A percentile compares a stretch with the other conserved stretches of the same genome.
Evolutionary conservation across 148 eudicot genomes (phyloP).

Genomic region (Oxyria digyna): DNA sequence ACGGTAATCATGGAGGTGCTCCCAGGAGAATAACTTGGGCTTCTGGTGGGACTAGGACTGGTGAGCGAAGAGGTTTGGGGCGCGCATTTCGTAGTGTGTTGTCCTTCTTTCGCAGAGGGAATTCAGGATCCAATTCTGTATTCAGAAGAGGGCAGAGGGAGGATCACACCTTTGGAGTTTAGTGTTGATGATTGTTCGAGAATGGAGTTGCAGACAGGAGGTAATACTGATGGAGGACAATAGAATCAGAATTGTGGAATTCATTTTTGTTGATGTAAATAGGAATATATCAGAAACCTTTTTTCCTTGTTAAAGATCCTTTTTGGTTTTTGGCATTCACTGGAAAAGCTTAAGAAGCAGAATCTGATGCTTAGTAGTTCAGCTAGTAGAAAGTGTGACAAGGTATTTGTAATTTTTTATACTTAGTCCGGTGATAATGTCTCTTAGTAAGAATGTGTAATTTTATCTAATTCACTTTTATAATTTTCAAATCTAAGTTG

Average conservation of each 20-base stretch:
- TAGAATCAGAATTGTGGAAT: neutral
- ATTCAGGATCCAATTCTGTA: conserved; percentile 9
- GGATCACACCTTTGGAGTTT: conserved; percentile 16
- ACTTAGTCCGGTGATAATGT: neutral
- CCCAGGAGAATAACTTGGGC: conserved; percentile 31
- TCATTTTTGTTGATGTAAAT: conserved; percentile 9
- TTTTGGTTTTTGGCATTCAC: neutral
- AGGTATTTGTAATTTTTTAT: neutral
- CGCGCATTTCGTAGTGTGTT: conserved; percentile 21
- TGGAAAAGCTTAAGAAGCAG: neutral
- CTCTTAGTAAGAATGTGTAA: conserved; percentile 2
- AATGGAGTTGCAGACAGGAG: neutral
- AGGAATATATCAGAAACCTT: neutral
- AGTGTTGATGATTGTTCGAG: neutral
- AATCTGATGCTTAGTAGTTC: neutral
- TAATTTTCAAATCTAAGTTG: neutral
- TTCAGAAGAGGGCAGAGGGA: conserved; percentile 11
- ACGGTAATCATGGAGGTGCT: conserved; percentile 2
- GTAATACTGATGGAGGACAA: neutral
- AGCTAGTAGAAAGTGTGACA: neutral
- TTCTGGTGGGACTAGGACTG: conserved; percentile 8
- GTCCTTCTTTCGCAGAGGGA: conserved; percentile 21
- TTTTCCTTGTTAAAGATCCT: conserved; percentile 3
- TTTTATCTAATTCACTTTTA: neutral
- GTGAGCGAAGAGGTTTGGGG: conserved; percentile 23